phyloP scores from a whole-genome alignment of 1,284 basidiomycete genomes.

The Trichosporon faecale region DNA sequence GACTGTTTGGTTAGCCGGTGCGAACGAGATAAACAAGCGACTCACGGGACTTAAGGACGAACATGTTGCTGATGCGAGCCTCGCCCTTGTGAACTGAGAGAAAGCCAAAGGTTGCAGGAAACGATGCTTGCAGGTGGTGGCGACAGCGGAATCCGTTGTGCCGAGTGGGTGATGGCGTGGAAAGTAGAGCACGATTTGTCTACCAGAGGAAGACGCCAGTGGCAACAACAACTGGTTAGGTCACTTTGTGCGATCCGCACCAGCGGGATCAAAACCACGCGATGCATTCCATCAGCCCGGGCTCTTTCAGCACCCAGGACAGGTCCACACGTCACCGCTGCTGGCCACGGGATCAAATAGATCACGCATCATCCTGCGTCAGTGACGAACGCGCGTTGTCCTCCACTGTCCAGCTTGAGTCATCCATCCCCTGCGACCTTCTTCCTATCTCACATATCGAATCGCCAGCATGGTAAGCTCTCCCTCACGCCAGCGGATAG shows the following conservation, averaged over 20 bases:
- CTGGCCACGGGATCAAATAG: conserved; percentile 6
- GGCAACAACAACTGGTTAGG: background rate
- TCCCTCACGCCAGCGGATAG: background rate
- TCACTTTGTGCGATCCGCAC: conserved; percentile 6
- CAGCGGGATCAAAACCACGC: background rate
- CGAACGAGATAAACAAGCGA: conserved; percentile 30
- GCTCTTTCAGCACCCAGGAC: background rate
- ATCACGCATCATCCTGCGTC: conserved; percentile 10
- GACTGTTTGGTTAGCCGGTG: conserved; percentile 57
- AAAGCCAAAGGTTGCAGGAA: conserved; percentile 11
- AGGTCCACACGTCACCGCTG: conserved; percentile 3
- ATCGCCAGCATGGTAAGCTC: conserved; percentile 17
- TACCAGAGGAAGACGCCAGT: background rate
- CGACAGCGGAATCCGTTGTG: background rate
- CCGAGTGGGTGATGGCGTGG: conserved; percentile 1
- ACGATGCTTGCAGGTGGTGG: background rate
- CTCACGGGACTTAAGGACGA: conserved; percentile 77
- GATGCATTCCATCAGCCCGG: background rate
- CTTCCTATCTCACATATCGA: background rate
- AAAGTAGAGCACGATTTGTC: background rate
- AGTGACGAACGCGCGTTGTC: conserved; percentile 20
- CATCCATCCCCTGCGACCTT: conserved; percentile 5
- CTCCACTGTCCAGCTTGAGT: conserved; percentile 9
- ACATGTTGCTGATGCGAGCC: conserved; percentile 55
- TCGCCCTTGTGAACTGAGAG: conserved; percentile 1